Evolutionary conservation across 2,329 filamentous ascomycete genomes (phyloP), one percentile per base, ranked within the genome.

Genomic region (Cryphonectria radicalis): DNA sequence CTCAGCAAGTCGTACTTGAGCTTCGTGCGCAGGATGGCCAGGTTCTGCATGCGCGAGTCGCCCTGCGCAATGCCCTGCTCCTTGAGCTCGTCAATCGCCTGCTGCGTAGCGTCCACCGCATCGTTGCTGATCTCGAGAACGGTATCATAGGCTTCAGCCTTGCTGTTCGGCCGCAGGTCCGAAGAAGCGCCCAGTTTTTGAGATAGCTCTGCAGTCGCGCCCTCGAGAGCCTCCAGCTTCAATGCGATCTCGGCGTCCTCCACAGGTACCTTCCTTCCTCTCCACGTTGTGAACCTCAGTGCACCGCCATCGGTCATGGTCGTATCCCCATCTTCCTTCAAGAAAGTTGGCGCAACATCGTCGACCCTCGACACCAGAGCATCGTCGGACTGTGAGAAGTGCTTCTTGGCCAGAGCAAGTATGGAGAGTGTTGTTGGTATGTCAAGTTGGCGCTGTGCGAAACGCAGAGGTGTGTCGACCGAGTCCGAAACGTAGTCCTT

Each of bases 1-100:
- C 93, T 95, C 70, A 99, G 92, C 81, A 98, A 90, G 75, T 93
- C 93, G 80, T 97, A 98, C 81, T 96, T 97, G 70, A 98, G 93
- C 1, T 95, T 94, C 0, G 97, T 97, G 73, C 93, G 92, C 4
- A 95, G 97, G 71, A 99, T 92, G 75, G 97, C 95, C 63, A 99
- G 84, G 76, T 94, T 91, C 82, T 99, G 96, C 90, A 99, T 94
- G 70, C 94, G 90, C 50, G 89, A 83, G 78, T 99, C 95, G 70
- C 93, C 91, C 79, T 94, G 93, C 32, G 93, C 88, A 19, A 97
- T 89, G 0, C 94, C 93, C 79, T 99, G 96, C 72, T 88, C 90
- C 66, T 89, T 89, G 70, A 98, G 85, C 80, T 98, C 96, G 75
- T 98, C 95, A 72, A 98, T 97, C 14, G 94, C 94, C 76, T 92